Percentiles rank a stretch among this genome's conserved stretches.
phyloP scores from a whole-genome alignment of 805 yeast species.

The Candida quercuum region DNA sequence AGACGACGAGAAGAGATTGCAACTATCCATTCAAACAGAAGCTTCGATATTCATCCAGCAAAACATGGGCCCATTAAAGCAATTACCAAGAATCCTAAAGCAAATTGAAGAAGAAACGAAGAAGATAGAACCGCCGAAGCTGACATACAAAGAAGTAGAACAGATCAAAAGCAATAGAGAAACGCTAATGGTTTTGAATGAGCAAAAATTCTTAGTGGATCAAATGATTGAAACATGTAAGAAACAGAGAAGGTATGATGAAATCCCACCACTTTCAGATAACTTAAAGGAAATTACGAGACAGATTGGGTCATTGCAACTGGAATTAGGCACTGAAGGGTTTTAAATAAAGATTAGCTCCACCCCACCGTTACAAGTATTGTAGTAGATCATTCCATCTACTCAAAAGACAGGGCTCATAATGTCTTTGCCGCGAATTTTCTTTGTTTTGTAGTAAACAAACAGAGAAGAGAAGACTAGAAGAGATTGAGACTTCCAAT shows the following conservation, averaged over 20 bases:
- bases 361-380: too few species aligned
- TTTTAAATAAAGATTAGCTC: too few species aligned
- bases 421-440: too few species aligned
- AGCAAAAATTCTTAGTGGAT: slow-evolving; percentile 70
- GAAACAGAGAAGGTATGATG: slow-evolving; percentile 71
- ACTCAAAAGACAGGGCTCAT: too few species aligned
- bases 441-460: background rate
- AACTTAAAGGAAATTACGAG: slow-evolving; percentile 52
- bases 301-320: slow-evolving; percentile 43
- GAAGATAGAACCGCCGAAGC: slow-evolving; percentile 14
- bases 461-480: background rate
- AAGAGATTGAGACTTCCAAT: too few species aligned
- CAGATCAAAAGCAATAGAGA: slow-evolving; percentile 60
- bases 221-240: slow-evolving; percentile 59
- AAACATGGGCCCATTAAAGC: slow-evolving; percentile 58
- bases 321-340: slow-evolving; percentile 52
- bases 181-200: slow-evolving; percentile 79
- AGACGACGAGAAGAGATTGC: slow-evolving; percentile 40
- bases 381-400: too few species aligned
- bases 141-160: slow-evolving; percentile 37
- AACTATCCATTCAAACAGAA: slow-evolving; percentile 50
- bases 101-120: slow-evolving; percentile 11
- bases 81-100: slow-evolving; percentile 44
- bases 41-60: slow-evolving; percentile 61
- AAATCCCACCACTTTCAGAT: slow-evolving; percentile 51